Conservation (phyloP, 306 rosid species). For the Mucuna pruriens region DNA sequence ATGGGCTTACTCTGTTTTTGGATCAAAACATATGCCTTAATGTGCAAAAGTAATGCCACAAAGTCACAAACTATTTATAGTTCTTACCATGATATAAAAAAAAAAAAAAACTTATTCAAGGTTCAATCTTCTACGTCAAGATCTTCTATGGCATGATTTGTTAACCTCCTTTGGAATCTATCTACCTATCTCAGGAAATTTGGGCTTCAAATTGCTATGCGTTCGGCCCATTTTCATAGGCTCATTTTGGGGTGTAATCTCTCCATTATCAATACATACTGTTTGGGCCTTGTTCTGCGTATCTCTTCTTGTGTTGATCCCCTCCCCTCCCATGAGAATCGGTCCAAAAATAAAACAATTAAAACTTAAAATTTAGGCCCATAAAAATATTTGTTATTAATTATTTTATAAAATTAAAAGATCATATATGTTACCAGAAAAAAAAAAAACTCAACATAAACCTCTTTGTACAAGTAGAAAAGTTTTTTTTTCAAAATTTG, state of each 20-base stretch:
- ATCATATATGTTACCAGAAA: too few relatives aligned
- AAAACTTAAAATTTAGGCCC: too few relatives aligned
- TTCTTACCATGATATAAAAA: neutral
- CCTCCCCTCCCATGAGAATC: too few relatives aligned
- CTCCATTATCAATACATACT: neutral
- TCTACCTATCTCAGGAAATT: neutral
- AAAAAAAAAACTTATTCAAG: neutral
- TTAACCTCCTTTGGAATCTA: neutral
- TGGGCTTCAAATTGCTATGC: neutral
- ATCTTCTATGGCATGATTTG: neutral
- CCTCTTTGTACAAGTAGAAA: too few relatives aligned
- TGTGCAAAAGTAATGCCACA: neutral
- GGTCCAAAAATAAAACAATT: too few relatives aligned
- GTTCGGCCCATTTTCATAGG: neutral
- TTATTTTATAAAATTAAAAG: too few relatives aligned
- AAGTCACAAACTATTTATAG: too few relatives aligned
- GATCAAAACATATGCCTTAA: neutral
- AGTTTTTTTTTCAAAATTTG: too few relatives aligned
- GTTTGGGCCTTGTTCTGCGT: neutral
- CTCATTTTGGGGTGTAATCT: neutral
- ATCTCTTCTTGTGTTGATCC: too few relatives aligned
- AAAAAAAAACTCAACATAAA: too few relatives aligned
- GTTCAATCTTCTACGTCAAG: neutral
- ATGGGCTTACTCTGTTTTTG: neutral
- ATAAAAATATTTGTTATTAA: too few relatives aligned